Base-by-base conservation (phyloP, 306 rosid species). In the Prunus armeniaca region DNA sequence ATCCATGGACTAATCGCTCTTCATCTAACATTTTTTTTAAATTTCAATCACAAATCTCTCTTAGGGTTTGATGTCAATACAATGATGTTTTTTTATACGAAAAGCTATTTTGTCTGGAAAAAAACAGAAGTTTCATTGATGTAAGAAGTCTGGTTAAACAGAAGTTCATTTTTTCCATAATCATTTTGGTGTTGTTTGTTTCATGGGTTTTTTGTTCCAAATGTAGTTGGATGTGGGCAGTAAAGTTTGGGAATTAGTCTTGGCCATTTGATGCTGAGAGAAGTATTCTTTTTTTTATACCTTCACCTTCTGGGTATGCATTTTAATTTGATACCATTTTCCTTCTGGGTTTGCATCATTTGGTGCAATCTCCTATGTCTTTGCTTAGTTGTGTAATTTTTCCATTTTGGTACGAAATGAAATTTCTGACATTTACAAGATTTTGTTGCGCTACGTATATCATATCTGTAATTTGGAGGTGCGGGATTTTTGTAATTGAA, bases 31-130 rank as follows among this genome's bases (percentile, higher is more conserved):
- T 71, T 69, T 54, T 64, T 71, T 68, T 32, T 43, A 20, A 60
- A 8, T 66, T 51, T 77, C 56, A 60, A 58, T 75, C 77, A 74
- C 22, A 41, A 41, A 80, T 75, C 67, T 65, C 73, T 79, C 34
- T 72, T 77, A 79, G 86, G 83, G 88, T 80, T 82, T 80, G 66
- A 47, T 82, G 50, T 32, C 72, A 22, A 45, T 25, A 54, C 45
- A 62, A 55, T 41, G 61, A 72, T 69, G 64, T 61, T 86, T 67
- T 56, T 57, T 72, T 13, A 49, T 49, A 49, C 6, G 54, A 49
- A 47, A 49, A 49, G 43, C 43, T 38, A 38, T 38, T 38, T 15
- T 49, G 14, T 49, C 2, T 15, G 14, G 6, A 15, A 49, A 3
- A 28, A 52, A 77, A 80, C 50, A 22, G 54, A 41, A 68, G 41